These are phyloP conservation scores for Chondrostereum purpureum DNA, from an alignment of 1,284 basidiomycete genomes.

Conservation along the genomic window DNA sequence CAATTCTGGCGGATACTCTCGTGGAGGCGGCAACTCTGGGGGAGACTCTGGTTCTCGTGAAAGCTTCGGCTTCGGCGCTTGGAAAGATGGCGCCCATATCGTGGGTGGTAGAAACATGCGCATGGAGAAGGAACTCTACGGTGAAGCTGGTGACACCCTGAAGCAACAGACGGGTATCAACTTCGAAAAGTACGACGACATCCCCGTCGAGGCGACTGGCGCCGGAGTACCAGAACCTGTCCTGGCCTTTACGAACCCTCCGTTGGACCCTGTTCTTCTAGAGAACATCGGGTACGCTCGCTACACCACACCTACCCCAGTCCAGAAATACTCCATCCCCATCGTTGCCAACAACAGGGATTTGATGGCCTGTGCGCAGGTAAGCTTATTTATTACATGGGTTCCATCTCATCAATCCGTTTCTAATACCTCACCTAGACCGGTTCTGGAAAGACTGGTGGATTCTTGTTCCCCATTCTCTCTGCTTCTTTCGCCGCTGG, in stretches of 20 bases:
- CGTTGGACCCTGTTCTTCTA: slow-evolving; percentile 88
- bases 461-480: slow-evolving; percentile 99
- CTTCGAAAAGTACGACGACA: slow-evolving; percentile 99
- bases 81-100: slow-evolving; percentile 88
- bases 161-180: slow-evolving; percentile 97
- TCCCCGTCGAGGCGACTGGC: slow-evolving; percentile 98
- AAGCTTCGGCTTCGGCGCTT: slow-evolving; percentile 68
- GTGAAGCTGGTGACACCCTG: slow-evolving; percentile 78
- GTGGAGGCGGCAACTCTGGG: slow-evolving; percentile 15
- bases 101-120: slow-evolving; percentile 77
- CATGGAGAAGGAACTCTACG: slow-evolving; percentile 94
- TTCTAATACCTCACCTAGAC: slow-evolving; percentile 48
- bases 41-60: slow-evolving; percentile 42
- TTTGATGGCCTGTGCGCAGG: slow-evolving; percentile 99
- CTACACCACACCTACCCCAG: slow-evolving; percentile 94
- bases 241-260: slow-evolving; percentile 80
- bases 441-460: slow-evolving; percentile 98
- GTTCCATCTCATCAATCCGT: slow-evolving; percentile 12
- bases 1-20: slow-evolving; percentile 16
- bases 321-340: slow-evolving; percentile 99
- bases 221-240: slow-evolving; percentile 93
- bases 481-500: slow-evolving; percentile 89
- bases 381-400: slow-evolving; percentile 25
- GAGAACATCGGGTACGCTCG: slow-evolving; percentile 93
- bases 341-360: slow-evolving; percentile 90